Evolutionary conservation across 805 yeast species (phyloP).

Genomic region (Aciculoconidium aculeatum): DNA sequence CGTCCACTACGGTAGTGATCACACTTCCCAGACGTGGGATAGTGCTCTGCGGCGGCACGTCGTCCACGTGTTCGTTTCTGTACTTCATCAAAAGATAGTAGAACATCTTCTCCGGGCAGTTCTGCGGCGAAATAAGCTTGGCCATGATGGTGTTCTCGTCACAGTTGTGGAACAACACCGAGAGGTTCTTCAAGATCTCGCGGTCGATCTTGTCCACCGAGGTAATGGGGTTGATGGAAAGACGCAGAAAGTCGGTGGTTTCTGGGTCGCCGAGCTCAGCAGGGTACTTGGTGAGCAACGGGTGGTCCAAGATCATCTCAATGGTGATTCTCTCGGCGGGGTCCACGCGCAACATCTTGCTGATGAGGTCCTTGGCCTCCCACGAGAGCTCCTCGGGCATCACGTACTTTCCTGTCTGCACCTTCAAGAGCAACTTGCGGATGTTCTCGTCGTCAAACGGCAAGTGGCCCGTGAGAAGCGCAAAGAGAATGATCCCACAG

Average conservation of each 20-base stretch:
- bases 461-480: constrained; percentile 86
- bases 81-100: constrained; percentile 71
- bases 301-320: constrained; percentile 71
- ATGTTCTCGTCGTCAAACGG: constrained; percentile 98
- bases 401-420: constrained; percentile 79
- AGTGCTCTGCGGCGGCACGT: too few species aligned
- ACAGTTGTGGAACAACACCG: constrained; percentile 79
- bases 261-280: constrained; percentile 7
- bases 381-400: constrained; percentile 75
- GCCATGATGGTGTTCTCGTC: constrained; percentile 45
- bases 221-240: constrained; percentile 27
- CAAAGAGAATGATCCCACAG: constrained; percentile 92
- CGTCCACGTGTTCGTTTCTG: constrained; percentile 54
- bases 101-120: constrained; percentile 75
- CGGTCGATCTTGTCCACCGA: constrained; percentile 53
- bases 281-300: constrained; percentile 72
- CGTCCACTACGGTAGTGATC: constrained; percentile 29
- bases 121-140: constrained; percentile 48
- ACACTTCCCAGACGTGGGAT: too few species aligned
- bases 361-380: constrained; percentile 84
- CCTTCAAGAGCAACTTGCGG: constrained; percentile 78
- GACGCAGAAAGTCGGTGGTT: constrained; percentile 3
- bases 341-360: constrained; percentile 74
- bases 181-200: constrained; percentile 69
- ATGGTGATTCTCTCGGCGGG: constrained; percentile 79